Evolutionary conservation across 305 asterid species (phyloP).

Genomic region (Solanum aculeatissimum): DNA sequence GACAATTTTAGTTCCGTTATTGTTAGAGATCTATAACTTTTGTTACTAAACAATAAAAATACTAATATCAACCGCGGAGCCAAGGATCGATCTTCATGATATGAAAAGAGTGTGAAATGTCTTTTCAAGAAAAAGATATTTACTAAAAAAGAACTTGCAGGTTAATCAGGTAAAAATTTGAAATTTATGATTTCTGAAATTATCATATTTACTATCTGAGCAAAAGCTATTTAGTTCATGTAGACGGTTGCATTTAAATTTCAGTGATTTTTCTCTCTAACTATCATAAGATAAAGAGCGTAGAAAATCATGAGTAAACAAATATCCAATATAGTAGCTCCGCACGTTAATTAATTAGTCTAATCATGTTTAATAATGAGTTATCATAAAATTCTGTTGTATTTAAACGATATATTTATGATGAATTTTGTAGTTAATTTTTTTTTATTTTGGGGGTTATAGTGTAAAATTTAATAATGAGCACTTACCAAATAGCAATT

Average conservation of each 20-base stretch:
- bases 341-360: fast-evolving
- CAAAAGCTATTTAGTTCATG: background rate
- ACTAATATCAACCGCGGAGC: background rate
- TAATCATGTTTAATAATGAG: background rate
- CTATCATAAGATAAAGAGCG: no score
- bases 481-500: constrained; percentile 47
- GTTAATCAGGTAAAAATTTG: background rate
- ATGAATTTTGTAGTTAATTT: background rate
- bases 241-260: no score
- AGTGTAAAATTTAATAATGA: no score
- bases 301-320: no score
- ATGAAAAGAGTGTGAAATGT: background rate
- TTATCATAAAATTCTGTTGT: background rate
- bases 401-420: background rate
- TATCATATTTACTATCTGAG: no score
- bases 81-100: background rate
- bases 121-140: background rate
- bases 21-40: fast-evolving
- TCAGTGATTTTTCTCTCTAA: no score
- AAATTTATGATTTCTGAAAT: background rate
- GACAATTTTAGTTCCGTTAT: background rate
- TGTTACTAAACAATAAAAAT: background rate
- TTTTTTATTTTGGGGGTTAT: no score
- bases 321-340: background rate
- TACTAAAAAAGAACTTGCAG: background rate